phyloP scores from a whole-genome alignment of 345 rosid species.

The Arabis alpina region DNA sequence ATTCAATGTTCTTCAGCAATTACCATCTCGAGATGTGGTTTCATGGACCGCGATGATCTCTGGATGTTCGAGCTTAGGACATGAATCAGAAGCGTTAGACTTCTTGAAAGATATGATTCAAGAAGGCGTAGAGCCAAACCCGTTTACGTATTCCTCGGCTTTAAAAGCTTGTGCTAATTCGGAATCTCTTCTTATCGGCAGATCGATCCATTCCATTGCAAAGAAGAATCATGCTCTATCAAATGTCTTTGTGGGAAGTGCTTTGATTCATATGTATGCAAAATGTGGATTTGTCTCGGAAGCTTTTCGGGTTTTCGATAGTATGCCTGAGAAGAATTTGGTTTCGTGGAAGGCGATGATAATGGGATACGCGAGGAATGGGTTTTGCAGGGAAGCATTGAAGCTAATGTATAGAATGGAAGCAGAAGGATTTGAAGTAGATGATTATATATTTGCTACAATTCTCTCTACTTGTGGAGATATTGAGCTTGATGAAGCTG shows the following conservation, averaged over 20 bases:
- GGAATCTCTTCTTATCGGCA: constrained; percentile 61
- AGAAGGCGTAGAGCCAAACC: constrained; percentile 87
- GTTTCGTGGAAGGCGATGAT: constrained; percentile 89
- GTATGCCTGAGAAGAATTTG: constrained; percentile 74
- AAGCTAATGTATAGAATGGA: constrained; percentile 81
- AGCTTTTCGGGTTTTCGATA: constrained; percentile 73
- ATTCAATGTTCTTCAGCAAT: constrained; percentile 66
- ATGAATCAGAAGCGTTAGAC: constrained; percentile 70
- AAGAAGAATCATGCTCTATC: constrained; percentile 64
- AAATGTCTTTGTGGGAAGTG: constrained; percentile 82
- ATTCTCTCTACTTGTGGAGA: constrained; percentile 74
- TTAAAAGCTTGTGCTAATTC: constrained; percentile 86
- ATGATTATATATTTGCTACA: constrained; percentile 64
- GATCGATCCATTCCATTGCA: constrained; percentile 76
- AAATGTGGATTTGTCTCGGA: constrained; percentile 79
- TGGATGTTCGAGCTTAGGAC: constrained; percentile 73
- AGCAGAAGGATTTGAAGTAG: constrained; percentile 76
- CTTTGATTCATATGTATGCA: constrained; percentile 83
- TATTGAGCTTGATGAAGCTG: constrained; percentile 48
- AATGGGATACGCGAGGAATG: constrained; percentile 73
- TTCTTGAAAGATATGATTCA: constrained; percentile 83
- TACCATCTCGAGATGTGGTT: constrained; percentile 78
- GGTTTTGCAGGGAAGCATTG: constrained; percentile 78
- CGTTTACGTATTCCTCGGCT: constrained; percentile 78
- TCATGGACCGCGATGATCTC: constrained; percentile 97